These are phyloP conservation scores for Porcisia hertigi DNA, from an alignment of 208 protist genomes.

Conservation along the genomic window DNA sequence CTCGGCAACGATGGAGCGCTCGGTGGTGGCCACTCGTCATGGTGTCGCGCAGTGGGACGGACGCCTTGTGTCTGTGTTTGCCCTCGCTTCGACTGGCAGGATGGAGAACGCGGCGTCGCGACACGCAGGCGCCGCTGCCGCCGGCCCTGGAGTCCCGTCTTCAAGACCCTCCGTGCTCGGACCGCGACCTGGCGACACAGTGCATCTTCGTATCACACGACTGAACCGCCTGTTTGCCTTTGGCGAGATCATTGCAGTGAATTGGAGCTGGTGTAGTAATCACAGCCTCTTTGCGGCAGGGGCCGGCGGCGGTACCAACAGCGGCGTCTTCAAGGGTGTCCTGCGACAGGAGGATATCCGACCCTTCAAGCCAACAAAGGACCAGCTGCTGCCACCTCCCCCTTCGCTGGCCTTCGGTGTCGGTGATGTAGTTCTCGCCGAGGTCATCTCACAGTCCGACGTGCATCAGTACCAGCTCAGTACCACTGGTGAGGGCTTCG, in stretches of 20 bases:
- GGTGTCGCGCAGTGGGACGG: slow-evolving; percentile 81
- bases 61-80: slow-evolving; percentile 48
- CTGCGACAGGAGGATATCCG: slow-evolving; percentile 77
- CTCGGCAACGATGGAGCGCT: slow-evolving; percentile 12
- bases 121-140: not conserved
- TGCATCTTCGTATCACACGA: slow-evolving; percentile 66
- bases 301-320: not conserved
- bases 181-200: slow-evolving; percentile 55
- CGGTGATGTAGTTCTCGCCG: slow-evolving; percentile 70
- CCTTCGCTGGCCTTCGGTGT: slow-evolving; percentile 52
- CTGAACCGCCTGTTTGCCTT: slow-evolving; percentile 54
- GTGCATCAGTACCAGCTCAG: slow-evolving; percentile 79
- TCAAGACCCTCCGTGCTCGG: slow-evolving; percentile 35
- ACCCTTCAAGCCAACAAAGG: slow-evolving; percentile 57
- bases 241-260: slow-evolving; percentile 77
- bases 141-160: not conserved
- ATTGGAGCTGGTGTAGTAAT: slow-evolving; percentile 64
- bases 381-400: slow-evolving; percentile 53
- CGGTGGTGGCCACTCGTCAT: slow-evolving; percentile 46
- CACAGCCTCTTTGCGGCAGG: slow-evolving; percentile 6
- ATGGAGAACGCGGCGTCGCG: not conserved
- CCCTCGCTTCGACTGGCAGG: not conserved
- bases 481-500: slow-evolving; percentile 52
- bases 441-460: slow-evolving; percentile 83
- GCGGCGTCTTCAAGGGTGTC: slow-evolving; percentile 58